Base-by-base conservation (phyloP, 306 rosid genomes). In the Lupinus albus region DNA sequence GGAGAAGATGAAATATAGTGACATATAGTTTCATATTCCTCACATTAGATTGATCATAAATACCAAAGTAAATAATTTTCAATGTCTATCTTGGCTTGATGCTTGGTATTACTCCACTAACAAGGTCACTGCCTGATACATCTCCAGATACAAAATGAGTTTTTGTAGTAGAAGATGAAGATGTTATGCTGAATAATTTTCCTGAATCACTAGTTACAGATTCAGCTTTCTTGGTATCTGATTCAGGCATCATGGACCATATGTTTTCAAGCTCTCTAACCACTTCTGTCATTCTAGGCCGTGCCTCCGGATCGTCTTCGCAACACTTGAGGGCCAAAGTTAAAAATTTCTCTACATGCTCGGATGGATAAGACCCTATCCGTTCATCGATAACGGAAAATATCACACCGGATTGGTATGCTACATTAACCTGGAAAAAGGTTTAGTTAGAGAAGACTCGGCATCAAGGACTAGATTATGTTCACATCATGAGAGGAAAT, bases 361-460 rank as follows among this genome's bases (percentile, higher is more conserved):
- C 91, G 0, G 91, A 82, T 25, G 96, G 92, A 58, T 88, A 88
- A 1, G 99, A 83, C 20, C 97, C 99, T 92, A 94, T 83, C 11
- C 79, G 80, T 8, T 17, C 74, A 70, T 94, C 99, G 1, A 94
- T 66, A 2, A 94, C 63, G 4, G 97, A 86, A 75, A 88, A 85
- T 35, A 86, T 73, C 74, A 61, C 80, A 3, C 96, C 99, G 0
- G 91, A 71, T 32, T 86, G 88, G 69, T 82, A 84, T 11, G 91
- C 88, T 49, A 58, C 53, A 10, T 82, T 88, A 30, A 88, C 94
- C 97, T 89, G 78, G 21, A 65, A 68, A 57, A 20, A 8, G 44
- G 39, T 21, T 35, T 25, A 53, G 33, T 35, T 25, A 53, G 69
- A 67, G 13, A 52, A 42, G 54, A 11, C 2, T 25, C 60, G 1